Conservation (phyloP, 805 yeast species). For the Hanseniaspora valbyensis region DNA sequence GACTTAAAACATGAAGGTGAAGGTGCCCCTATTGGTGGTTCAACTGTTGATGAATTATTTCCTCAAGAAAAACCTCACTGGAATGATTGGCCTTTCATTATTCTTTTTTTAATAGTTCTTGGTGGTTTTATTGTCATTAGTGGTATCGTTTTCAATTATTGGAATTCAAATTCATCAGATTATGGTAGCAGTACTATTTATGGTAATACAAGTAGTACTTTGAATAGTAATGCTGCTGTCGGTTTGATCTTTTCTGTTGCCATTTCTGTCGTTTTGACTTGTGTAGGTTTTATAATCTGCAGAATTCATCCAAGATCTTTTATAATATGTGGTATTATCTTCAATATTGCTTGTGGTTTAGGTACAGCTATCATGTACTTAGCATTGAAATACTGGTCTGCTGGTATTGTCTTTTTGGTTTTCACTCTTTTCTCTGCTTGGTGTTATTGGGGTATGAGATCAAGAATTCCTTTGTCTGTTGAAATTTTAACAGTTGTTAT, state of each 20-base stretch:
- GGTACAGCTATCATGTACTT: slow-evolving; percentile 71
- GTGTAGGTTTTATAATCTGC: slow-evolving; percentile 48
- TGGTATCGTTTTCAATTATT: slow-evolving; percentile 54
- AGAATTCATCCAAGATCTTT: slow-evolving; percentile 54
- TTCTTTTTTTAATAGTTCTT: slow-evolving; percentile 40
- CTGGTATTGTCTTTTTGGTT: slow-evolving; percentile 62
- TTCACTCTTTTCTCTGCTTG: slow-evolving; percentile 55
- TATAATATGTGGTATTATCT: slow-evolving; percentile 55
- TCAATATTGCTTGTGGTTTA: slow-evolving; percentile 56
- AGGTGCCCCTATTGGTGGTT: slow-evolving; percentile 32
- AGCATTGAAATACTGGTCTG: slow-evolving; percentile 58
- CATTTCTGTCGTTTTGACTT: slow-evolving; percentile 48
- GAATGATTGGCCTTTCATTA: slow-evolving; percentile 63
- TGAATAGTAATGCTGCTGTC: slow-evolving; percentile 65
- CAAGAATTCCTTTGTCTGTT: slow-evolving; percentile 64
- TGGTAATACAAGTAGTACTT: slow-evolving; percentile 40
- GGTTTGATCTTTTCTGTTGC: slow-evolving; percentile 56
- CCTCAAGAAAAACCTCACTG: slow-evolving; percentile 50
- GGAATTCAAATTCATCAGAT: slow-evolving; percentile 39
- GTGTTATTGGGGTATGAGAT: slow-evolving; percentile 62
- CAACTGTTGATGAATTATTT: slow-evolving; percentile 56
- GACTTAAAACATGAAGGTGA: slow-evolving; percentile 26
- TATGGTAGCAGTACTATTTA: slow-evolving; percentile 57
- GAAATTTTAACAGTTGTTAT: slow-evolving; percentile 59
- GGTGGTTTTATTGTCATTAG: slow-evolving; percentile 65